These are phyloP conservation scores for Ephemerocybe angulata DNA, from an alignment of 768 basidiomycete species.

Conservation along the genomic window DNA sequence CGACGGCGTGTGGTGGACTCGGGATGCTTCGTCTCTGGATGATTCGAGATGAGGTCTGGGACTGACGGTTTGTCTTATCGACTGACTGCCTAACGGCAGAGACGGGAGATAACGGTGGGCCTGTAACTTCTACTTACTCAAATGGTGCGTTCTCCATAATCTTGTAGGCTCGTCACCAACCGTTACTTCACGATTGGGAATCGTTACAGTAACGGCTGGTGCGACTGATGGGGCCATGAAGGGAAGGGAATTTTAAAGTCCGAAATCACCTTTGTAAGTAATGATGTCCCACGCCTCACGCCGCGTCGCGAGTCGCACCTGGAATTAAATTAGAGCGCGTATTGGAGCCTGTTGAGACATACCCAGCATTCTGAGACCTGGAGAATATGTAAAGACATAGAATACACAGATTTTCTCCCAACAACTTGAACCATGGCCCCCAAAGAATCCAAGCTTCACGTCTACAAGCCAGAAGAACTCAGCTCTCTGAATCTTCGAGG, in stretches of 20 bases:
- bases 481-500: background rate
- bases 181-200: background rate
- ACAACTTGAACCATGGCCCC: background rate
- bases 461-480: background rate
- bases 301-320: background rate
- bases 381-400: background rate
- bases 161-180: background rate
- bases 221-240: background rate
- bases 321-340: background rate
- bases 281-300: background rate
- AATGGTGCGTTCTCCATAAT: no score
- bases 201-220: background rate
- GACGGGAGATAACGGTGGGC: no score
- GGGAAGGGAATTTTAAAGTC: background rate
- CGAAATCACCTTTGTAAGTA: background rate
- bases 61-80: no score
- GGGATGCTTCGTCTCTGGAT: no score
- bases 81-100: no score
- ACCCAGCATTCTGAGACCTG: background rate
- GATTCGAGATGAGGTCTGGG: no score
- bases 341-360: background rate
- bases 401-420: background rate
- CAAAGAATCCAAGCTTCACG: background rate
- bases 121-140: no score
- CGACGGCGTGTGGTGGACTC: no score